Percentiles rank a stretch among this genome's conserved stretches.
Evolutionary conservation across 306 rosid species (phyloP).

Genomic region (Lathyrus oleraceus): DNA sequence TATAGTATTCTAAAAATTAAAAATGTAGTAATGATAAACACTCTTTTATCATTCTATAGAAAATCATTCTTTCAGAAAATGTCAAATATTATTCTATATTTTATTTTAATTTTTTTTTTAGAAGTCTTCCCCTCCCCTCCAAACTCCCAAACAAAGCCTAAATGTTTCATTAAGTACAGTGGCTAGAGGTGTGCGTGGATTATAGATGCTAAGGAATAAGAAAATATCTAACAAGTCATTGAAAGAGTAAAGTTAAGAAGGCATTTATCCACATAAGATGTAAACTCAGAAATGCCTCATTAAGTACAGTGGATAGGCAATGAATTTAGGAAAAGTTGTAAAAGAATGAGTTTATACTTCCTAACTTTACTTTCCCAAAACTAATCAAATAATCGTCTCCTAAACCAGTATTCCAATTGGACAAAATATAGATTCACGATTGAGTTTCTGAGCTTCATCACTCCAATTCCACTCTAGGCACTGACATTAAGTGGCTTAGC

Average conservation of each 20-base stretch:
- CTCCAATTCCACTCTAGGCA: not conserved
- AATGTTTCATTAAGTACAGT: no score
- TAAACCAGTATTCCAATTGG: conserved; percentile 1
- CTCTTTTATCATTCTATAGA: no score
- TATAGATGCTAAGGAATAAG: not conserved
- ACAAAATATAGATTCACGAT: conserved; percentile 8
- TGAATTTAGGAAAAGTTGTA: not conserved
- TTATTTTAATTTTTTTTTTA: no score
- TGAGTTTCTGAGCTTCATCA: conserved; percentile 1
- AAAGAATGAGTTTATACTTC: not conserved
- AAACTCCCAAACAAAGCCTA: no score
- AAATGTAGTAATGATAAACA: no score
- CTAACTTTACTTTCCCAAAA: not conserved
- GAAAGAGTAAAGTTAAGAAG: not conserved
- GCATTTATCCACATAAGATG: conserved; percentile 10
- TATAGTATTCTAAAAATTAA: no score
- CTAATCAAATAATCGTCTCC: conserved; percentile 9
- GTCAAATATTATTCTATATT: no score
- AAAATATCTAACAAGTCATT: no score
- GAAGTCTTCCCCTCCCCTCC: no score
- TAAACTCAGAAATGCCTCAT: not conserved
- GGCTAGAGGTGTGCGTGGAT: not conserved
- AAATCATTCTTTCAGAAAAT: no score
- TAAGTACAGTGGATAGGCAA: conserved; percentile 3
- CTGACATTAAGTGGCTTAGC: not conserved